Base-by-base conservation (phyloP, 2,329 filamentous ascomycete genomes). In the Arthrobotrys conoides region DNA sequence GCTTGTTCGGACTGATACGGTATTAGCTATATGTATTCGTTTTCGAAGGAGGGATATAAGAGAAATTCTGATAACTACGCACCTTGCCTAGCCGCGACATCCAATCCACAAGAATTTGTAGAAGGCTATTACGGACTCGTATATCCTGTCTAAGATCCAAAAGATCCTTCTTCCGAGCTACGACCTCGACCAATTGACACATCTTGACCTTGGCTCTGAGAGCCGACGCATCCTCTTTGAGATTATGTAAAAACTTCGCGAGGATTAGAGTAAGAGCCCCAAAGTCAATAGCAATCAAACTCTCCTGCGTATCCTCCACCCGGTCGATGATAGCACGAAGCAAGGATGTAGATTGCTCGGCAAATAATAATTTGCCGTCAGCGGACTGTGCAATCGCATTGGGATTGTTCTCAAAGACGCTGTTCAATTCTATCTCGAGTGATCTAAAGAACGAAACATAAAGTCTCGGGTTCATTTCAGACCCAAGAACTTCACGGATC, bases 31-130 rank as follows among this genome's bases (percentile, higher is more conserved):
- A 18, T 55, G 5, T 24, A 24, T 33, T 20, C 18, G 27, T 20
- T 10, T 30, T 16, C 20, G 16, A 27, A 20, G 27, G 10, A 6
- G n/a, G 24, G 2, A 10, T 55, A 5, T 3, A 18, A 16, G 14
- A 16, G 22, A 24, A n/a, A n/a, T n/a, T n/a, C 24, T 51, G 12
- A 53, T 22, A 38, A 38, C 53, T 27, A 72, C 75, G 22, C 71
- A 81, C 81, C 76, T 82, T 82, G 48, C 72, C 68, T 18, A 89
- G 89, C 10, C 90, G 86, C 27, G 89, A 88, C 81, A 92, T 91
- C 90, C 90, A 92, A 76, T 89, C 87, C 79, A 91, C 91, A 41
- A 91, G 89, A 73, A 90, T 89, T 82, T 91, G 90, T 10, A 92
- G 85, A 14, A 92, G 85, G 81, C 91, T 90, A 80, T 92, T 92